Evolutionary conservation across 164 flowering plant genomes (phyloP).

Genomic region (Taxillus chinensis): DNA sequence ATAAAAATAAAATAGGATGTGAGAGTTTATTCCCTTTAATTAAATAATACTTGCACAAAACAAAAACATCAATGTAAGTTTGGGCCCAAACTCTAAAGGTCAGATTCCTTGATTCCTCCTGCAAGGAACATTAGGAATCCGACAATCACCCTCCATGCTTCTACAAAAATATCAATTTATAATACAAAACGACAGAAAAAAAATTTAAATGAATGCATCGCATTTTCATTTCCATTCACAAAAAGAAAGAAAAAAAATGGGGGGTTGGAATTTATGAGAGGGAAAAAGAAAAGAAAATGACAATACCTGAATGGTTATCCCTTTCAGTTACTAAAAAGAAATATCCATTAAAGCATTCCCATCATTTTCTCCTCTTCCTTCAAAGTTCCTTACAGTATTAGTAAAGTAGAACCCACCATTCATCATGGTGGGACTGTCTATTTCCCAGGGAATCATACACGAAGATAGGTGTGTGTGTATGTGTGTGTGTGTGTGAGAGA

Average conservation of each 20-base stretch:
- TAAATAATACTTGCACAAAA: conserved; percentile 4
- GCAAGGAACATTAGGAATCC: conserved; percentile 65
- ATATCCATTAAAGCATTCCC: conserved; percentile 28
- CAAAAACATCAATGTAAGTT: conserved; percentile 8
- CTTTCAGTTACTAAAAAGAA: conserved; percentile 34
- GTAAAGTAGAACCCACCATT: conserved; percentile 52
- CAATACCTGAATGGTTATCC: conserved; percentile 21
- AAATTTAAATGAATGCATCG: neutral
- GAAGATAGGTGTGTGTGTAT: neutral
- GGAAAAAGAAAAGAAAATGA: conserved; percentile 4
- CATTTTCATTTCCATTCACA: neutral
- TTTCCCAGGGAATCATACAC: conserved; percentile 48
- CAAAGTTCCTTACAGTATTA: conserved; percentile 25
- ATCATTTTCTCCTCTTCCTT: conserved; percentile 15
- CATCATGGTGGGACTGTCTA: conserved; percentile 56
- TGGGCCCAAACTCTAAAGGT: conserved; percentile 46
- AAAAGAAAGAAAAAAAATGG: conserved; percentile 6
- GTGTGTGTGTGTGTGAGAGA: neutral
- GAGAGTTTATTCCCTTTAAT: conserved; percentile 16
- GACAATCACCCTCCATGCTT: conserved; percentile 44
- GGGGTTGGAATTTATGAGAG: conserved; percentile 5
- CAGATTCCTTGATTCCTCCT: conserved; percentile 82
- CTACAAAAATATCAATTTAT: conserved; percentile 8
- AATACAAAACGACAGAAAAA: too few relatives aligned
- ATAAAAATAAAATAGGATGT: neutral